A percentile compares a stretch with the other conserved stretches of the same genome.
phyloP scores from a whole-genome alignment of 2,329 filamentous ascomycete genomes.

The Camillea tinctor region DNA sequence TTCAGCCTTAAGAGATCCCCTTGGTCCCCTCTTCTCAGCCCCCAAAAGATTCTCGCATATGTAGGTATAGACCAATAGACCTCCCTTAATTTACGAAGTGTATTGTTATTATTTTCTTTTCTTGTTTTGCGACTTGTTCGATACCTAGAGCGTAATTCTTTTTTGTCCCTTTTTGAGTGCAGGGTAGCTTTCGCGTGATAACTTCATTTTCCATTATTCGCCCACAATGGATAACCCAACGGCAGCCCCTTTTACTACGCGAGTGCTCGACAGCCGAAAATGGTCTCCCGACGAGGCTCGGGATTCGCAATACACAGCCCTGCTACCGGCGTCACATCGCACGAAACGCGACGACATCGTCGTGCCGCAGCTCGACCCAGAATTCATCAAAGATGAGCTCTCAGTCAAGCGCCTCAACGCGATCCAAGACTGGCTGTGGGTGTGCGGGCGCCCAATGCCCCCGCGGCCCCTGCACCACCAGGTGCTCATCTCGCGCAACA shows the following conservation, averaged over 20 bases:
- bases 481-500: slow-evolving; percentile 31
- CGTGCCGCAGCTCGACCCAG: slow-evolving; percentile 18
- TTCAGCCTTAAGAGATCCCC: not conserved
- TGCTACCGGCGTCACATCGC: slow-evolving; percentile 33
- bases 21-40: too few relatives aligned
- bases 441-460: slow-evolving; percentile 35
- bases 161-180: too few relatives aligned
- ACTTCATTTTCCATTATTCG: not conserved
- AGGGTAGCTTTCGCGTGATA: not conserved
- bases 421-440: slow-evolving; percentile 32
- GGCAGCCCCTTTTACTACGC: not conserved
- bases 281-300: not conserved
- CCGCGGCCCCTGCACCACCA: slow-evolving; percentile 40
- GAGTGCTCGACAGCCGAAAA: slow-evolving; percentile 3
- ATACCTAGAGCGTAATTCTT: too few relatives aligned
- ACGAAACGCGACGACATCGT: slow-evolving; percentile 29
- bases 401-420: slow-evolving; percentile 31
- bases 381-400: slow-evolving; percentile 31
- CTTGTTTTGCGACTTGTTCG: not conserved
- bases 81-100: not conserved
- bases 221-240: not conserved
- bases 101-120: not conserved
- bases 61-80: not conserved
- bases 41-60: not conserved
- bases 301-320: slow-evolving; percentile 10